phyloP scores from a whole-genome alignment of 306 rosid genomes.

The Lathyrus tuberosus region DNA sequence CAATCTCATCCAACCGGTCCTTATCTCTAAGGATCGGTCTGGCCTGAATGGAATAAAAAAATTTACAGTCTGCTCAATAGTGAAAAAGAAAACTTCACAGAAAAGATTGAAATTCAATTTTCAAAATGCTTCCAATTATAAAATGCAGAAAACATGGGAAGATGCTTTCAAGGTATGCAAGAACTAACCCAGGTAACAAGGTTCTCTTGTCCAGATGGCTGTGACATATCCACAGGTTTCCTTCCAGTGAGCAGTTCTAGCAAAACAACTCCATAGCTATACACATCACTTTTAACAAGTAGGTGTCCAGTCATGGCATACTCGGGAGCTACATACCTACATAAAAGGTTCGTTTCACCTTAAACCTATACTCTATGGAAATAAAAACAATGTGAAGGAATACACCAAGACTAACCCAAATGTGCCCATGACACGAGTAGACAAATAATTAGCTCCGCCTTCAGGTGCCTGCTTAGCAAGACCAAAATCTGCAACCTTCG shows the following conservation, averaged over 20 bases:
- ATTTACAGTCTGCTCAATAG: slow-evolving; percentile 23
- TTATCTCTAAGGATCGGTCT: slow-evolving; percentile 95
- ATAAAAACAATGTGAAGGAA: slow-evolving; percentile 24
- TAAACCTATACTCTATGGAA: slow-evolving; percentile 23
- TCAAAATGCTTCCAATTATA: slow-evolving; percentile 28
- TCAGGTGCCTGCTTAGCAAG: slow-evolving; percentile 98
- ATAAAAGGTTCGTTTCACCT: slow-evolving; percentile 38
- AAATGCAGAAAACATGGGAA: not conserved
- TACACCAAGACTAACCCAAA: slow-evolving; percentile 75
- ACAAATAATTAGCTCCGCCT: slow-evolving; percentile 88
- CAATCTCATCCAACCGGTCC: slow-evolving; percentile 84
- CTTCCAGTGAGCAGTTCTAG: slow-evolving; percentile 90
- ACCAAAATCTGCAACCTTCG: slow-evolving; percentile 98
- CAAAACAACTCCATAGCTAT: slow-evolving; percentile 95
- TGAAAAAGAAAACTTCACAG: slow-evolving; percentile 23
- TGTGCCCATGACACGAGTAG: slow-evolving; percentile 99
- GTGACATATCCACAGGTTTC: slow-evolving; percentile 98
- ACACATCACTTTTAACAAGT: slow-evolving; percentile 97
- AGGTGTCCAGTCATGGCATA: slow-evolving; percentile 99
- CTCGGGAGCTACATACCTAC: slow-evolving; percentile 97
- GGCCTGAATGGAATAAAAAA: slow-evolving; percentile 62
- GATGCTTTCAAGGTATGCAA: slow-evolving; percentile 36
- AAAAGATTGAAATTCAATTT: not conserved
- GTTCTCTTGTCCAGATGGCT: slow-evolving; percentile 91
- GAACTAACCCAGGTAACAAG: slow-evolving; percentile 95